Evolutionary conservation across 2,329 filamentous ascomycete genomes (phyloP), one percentile per base, ranked within the genome.

Genomic region (Drechslerella dactyloides): DNA sequence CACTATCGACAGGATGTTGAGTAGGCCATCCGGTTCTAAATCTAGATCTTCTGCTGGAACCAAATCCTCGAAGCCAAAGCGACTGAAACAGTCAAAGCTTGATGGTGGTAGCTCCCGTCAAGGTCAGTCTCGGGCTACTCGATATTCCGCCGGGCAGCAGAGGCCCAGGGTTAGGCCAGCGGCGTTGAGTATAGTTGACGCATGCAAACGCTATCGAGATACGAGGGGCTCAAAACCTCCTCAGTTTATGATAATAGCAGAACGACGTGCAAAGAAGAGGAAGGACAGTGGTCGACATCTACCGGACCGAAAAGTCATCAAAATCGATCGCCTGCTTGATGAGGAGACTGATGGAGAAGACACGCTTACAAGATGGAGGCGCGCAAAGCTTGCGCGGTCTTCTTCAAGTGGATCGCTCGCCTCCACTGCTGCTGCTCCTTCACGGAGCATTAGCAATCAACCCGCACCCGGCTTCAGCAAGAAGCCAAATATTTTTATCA

Each of bases 331-430:
- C 0, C n/a, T 65, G 46, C 51, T 51, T 10, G 68, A 72, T 24
- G 51, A 72, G 21, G 68, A 72, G 48, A 72, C 68, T 33, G 68
- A 72, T n/a, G 51, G 50, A 8, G 68, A 72, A 24, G 68, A 72
- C 48, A 72, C 68, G 2, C 33, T 72, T 23, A 17, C 50, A 3
- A 30, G 24, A 27, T 72, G 68, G 68, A 64, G 42, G 24, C 42
- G 50, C 7, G 55, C 21, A 46, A 60, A 65, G 51, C 51, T 64
- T 10, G 50, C 17, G 6, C 44, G 53, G 10, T n/a, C 44, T 24
- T 57, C 55, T 61, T 53, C 60, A 15, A 2, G 35, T 30, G n/a
- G 24, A 37, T 37, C 17, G 48, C 7, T 54, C 46, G 15, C 33
- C n/a, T 33, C 21, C n/a, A 5, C 13, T 30, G 15, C 4, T 6